Evolutionary conservation across 164 flowering plant species (phyloP).

Genomic region (Annona squamosa): DNA sequence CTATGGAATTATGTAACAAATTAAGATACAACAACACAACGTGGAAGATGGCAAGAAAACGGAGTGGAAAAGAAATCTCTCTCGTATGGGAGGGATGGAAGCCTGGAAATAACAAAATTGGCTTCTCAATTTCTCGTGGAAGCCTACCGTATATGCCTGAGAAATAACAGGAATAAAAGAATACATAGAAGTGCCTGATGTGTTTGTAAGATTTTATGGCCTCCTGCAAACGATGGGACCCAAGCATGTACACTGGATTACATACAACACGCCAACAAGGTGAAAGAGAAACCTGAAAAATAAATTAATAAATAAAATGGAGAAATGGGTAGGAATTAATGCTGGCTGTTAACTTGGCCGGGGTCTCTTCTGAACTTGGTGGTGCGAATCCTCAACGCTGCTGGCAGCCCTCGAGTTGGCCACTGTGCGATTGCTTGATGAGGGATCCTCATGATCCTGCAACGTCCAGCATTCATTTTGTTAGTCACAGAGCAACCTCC

Average conservation of each 20-base stretch:
- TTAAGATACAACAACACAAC: background rate
- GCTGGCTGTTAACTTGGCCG: constrained; percentile 30
- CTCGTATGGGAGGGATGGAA: constrained; percentile 10
- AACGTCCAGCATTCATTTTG: background rate
- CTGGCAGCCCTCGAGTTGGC: constrained; percentile 32
- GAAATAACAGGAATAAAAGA: constrained; percentile 18
- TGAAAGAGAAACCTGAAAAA: background rate
- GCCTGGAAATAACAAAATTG: constrained; percentile 17
- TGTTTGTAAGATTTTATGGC: constrained; percentile 19
- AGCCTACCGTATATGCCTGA: constrained; percentile 18
- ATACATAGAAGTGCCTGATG: constrained; percentile 10
- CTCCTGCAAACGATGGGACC: constrained; percentile 19
- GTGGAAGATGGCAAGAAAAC: background rate
- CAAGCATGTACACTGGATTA: constrained; percentile 37
- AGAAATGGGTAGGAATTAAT: background rate
- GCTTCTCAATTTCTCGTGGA: constrained; percentile 40
- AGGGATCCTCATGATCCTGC: constrained; percentile 37
- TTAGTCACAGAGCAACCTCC: too few relatives aligned
- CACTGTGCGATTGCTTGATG: constrained; percentile 28
- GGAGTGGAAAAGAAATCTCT: background rate
- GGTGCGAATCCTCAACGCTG: constrained; percentile 43
- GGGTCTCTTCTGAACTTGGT: constrained; percentile 61
- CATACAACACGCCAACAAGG: constrained; percentile 16
- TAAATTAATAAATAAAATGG: background rate
- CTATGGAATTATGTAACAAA: constrained; percentile 4